Evolutionary conservation across 352 stramenopile genomes (phyloP).

Genomic region (Pythium apleroticum): DNA sequence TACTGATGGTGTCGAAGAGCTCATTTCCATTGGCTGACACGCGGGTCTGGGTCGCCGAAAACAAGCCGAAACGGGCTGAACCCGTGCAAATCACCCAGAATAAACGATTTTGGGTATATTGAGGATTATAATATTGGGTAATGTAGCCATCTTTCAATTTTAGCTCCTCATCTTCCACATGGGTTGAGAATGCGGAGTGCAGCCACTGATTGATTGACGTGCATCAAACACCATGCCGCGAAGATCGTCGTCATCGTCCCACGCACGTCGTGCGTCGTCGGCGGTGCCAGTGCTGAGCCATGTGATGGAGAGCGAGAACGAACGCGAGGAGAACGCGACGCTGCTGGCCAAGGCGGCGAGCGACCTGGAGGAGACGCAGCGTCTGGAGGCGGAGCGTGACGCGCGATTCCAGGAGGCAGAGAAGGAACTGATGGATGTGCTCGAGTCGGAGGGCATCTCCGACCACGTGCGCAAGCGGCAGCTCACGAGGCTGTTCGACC

Average conservation of each 20-base stretch:
- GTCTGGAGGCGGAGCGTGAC: conserved; percentile 12
- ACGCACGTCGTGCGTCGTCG: conserved; percentile 11
- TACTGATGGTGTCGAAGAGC: conserved; percentile 1
- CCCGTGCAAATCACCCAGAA: not conserved
- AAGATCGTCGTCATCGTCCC: conserved; percentile 11
- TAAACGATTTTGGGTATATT: not conserved
- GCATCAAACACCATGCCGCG: not conserved
- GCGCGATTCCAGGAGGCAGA: conserved; percentile 45
- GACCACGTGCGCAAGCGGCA: conserved; percentile 56
- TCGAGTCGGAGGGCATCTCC: conserved; percentile 48
- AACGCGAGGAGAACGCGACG: conserved; percentile 12
- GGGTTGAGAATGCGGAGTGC: conserved; percentile 1
- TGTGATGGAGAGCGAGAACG: conserved; percentile 18
- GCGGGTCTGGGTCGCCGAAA: conserved; percentile 12
- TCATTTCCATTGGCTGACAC: conserved; percentile 14
- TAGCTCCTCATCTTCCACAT: conserved; percentile 5
- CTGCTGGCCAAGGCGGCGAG: not conserved
- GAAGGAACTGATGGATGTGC: conserved; percentile 44
- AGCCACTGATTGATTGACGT: not conserved
- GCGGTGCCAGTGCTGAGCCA: conserved; percentile 1
- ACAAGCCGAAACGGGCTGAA: not conserved
- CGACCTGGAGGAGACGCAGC: conserved; percentile 9
- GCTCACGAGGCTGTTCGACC: conserved; percentile 64
- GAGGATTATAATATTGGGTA: not conserved
- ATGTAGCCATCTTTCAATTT: conserved; percentile 23